A percentile compares a stretch with the other conserved stretches of the same genome.
Conservation (phyloP, 495 filamentous ascomycete species). For the Beverwykella pulmonaria region DNA sequence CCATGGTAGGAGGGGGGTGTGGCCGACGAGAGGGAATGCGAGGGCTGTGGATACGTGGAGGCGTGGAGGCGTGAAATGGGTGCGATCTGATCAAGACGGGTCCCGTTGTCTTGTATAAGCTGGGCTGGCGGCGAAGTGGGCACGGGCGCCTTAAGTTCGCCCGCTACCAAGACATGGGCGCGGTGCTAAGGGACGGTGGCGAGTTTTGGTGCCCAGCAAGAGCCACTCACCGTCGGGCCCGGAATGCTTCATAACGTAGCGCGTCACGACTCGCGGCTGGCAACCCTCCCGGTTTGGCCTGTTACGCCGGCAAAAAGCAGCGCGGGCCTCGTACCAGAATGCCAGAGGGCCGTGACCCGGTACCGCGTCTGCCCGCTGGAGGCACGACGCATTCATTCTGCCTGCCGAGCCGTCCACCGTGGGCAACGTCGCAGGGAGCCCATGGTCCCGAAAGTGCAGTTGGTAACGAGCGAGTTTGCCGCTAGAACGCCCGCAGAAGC, state of each 20-base stretch:
- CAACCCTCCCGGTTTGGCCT: not conserved
- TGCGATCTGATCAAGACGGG: not conserved
- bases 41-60: not conserved
- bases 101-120: not conserved
- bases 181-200: not conserved
- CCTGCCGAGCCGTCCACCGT: not conserved
- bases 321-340: not conserved
- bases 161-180: not conserved
- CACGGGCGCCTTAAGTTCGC: not conserved
- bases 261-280: not conserved
- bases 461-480: not conserved
- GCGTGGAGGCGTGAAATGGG: not conserved
- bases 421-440: not conserved
- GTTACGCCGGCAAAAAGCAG: not conserved
- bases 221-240: not conserved
- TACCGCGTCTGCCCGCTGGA: not conserved
- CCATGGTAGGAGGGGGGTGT: not conserved
- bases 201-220: not conserved
- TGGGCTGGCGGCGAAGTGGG: not conserved
- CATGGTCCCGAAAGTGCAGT: not conserved
- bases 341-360: not conserved
- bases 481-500: slow-evolving; percentile 21
- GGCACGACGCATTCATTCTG: not conserved
- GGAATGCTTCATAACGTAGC: not conserved
- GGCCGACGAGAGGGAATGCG: not conserved